Base-by-base conservation (phyloP, 129 eudicot genomes). In the Flaveria trinervia region DNA sequence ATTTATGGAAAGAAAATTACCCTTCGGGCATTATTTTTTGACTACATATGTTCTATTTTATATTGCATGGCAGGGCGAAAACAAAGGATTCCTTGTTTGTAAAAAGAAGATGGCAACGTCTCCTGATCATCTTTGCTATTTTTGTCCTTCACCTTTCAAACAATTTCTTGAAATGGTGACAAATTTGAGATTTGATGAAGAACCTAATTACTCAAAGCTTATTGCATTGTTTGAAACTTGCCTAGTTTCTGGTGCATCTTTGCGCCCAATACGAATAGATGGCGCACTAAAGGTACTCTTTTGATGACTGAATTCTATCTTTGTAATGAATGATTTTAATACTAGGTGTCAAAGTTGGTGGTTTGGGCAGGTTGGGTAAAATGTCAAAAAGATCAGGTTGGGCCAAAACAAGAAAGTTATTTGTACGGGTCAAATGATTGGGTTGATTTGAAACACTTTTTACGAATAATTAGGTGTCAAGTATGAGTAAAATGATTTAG, bases 71-170 rank as follows among this genome's bases (percentile, higher is more conserved):
- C 85, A 92, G 97, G 97, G 97, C 9, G 97, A 92, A 33, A 92
- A 92, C 88, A 92, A 92, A 87, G 92, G 95, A 41, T 89, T 89
- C 71, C 95, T 92, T 67, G 97, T 92, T 44, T 92, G 97, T 83
- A 89, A 86, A 78, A 92, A 92, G 86, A 92, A 92, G 82, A 92
- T 92, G 97, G 92, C 87, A 46, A 92, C 97, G 41, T 83, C 97
- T 49, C 85, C 95, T 0, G 97, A 87, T 55, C 71, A 61, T 15
- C 95, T 92, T 52, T 92, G 97, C 74, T 87, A 85, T 71, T 74
- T 89, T 77, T 92, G 97, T 68, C 97, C 97, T 4, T 82, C 87
- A 26, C 92, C 97, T 16, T 89, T 89, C 51, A 86, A 70, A 75
- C 75, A 68, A 30, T 92, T 92, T 68, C 90, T 92, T 59, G 97